These are phyloP conservation scores for Cicer arietinum DNA, from an alignment of 306 rosid genomes.

Conservation along the genomic window DNA sequence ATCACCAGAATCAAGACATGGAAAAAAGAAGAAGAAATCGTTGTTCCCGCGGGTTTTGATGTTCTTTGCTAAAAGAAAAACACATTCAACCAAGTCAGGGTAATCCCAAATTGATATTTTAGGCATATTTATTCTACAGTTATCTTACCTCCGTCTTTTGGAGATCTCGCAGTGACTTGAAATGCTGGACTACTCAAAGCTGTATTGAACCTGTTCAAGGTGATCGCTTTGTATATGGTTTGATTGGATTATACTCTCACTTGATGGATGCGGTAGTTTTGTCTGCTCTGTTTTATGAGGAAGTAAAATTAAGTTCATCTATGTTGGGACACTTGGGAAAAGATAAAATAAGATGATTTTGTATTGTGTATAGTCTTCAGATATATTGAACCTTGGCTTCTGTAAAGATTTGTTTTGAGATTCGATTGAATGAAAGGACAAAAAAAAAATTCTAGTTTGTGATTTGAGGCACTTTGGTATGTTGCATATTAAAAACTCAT, in stretches of 20 bases:
- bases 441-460: constrained; percentile 20
- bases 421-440: constrained; percentile 48
- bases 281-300: constrained; percentile 48
- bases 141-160: constrained; percentile 42
- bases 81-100: constrained; percentile 58
- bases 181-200: constrained; percentile 46
- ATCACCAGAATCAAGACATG: constrained; percentile 64
- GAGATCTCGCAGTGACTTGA: constrained; percentile 49
- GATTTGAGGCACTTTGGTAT: constrained; percentile 31
- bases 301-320: constrained; percentile 42
- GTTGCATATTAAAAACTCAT: constrained; percentile 20
- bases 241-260: constrained; percentile 52
- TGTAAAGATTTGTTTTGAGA: constrained; percentile 54
- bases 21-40: constrained; percentile 79
- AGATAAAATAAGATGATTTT: constrained; percentile 51
- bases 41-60: constrained; percentile 83
- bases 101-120: constrained; percentile 42
- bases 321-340: constrained; percentile 43
- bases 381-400: constrained; percentile 48
- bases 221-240: constrained; percentile 57
- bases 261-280: constrained; percentile 40
- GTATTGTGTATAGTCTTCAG: constrained; percentile 56
- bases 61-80: constrained; percentile 79
- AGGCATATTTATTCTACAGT: constrained; percentile 42
- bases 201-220: constrained; percentile 45